phyloP scores from a whole-genome alignment of 1,284 basidiomycete species.

The Trichosporon sp. region DNA sequence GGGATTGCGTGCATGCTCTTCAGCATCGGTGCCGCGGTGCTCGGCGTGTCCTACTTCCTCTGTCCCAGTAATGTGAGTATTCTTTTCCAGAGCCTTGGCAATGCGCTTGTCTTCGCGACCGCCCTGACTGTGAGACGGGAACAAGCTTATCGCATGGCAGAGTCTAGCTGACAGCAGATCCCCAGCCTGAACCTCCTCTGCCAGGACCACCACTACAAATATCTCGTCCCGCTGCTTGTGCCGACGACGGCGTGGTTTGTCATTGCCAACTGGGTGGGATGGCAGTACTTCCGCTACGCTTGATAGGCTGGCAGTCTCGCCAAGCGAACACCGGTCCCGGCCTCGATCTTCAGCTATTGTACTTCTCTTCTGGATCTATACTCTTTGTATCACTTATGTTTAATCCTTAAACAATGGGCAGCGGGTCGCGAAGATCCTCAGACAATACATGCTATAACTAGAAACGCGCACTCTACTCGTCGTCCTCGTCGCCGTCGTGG shows the following conservation, averaged over 20 bases:
- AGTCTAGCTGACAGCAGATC: background rate
- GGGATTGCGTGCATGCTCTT: background rate
- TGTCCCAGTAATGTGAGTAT: slow-evolving; percentile 24
- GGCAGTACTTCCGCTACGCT: slow-evolving; percentile 90
- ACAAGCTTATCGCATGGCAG: no score
- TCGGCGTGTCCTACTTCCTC: slow-evolving; percentile 28
- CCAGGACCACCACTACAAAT: slow-evolving; percentile 83
- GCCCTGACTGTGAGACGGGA: no score
- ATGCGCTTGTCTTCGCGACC: no score
- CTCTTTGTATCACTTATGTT: background rate
- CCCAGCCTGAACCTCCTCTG: slow-evolving; percentile 34
- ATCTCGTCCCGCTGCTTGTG: slow-evolving; percentile 74
- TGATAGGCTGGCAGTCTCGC: background rate
- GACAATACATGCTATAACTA: slow-evolving; percentile 27
- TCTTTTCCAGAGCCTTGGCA: no score
- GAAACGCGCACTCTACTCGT: slow-evolving; percentile 30
- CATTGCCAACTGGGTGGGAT: slow-evolving; percentile 95
- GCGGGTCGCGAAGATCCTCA: background rate
- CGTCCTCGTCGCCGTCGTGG: slow-evolving; percentile 37
- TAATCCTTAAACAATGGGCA: background rate
- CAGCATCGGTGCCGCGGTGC: background rate
- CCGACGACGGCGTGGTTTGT: slow-evolving; percentile 82
- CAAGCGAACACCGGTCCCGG: no score
- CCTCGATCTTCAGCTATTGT: background rate
- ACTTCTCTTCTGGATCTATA: background rate